Evolutionary conservation across 495 filamentous ascomycete species (phyloP), one percentile per base, ranked within the genome.

Genomic region (Xylaria bambusicola): DNA sequence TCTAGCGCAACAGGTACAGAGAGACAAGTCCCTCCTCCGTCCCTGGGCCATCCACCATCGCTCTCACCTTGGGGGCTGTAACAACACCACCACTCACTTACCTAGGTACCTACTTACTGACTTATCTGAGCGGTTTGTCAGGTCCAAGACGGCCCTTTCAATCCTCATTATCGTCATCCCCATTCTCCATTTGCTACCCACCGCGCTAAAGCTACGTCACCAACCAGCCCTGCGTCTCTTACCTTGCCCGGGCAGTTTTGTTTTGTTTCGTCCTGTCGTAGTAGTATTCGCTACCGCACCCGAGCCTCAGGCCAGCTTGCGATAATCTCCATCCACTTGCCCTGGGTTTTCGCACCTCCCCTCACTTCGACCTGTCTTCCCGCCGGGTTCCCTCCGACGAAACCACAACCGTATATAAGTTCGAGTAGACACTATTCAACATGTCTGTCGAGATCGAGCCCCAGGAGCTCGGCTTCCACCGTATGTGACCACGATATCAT

Each of bases 401-500:
- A 55, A 24, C 12, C 49, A 23, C 45, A 13, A 18, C 27, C 20
- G 26, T 59, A 59, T 35, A 59, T 56, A 58, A 41, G 24, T 17
- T 23, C 26, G 15, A 26, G 24, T 42, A 45, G 40, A 35, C 27
- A 48, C 29, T 63, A 67, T 41, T 45, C 79, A 81, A 55, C 73
- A 98, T 98, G 94, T 96, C 93, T 60, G 85, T 98, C 72, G 88
- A 96, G 67, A 88, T 98, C 70, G 88, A 94, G 62, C 95, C 94
- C 38, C 73, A 82, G 58, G 94, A 98, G 83, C 86, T 98, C 62
- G 86, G 87, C 78, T 98, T 98, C 80, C 88, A 88, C 71, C 88
- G 94, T 97, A 81, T 64, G 90, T 80, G 62, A 53, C 55, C 40
- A 49, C 51, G 10, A 5, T 35, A 13, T 21, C 38, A 47, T 29